These are phyloP conservation scores for Poa pratensis DNA, from an alignment of 176 grass and related monocot species.

Conservation along the genomic window DNA sequence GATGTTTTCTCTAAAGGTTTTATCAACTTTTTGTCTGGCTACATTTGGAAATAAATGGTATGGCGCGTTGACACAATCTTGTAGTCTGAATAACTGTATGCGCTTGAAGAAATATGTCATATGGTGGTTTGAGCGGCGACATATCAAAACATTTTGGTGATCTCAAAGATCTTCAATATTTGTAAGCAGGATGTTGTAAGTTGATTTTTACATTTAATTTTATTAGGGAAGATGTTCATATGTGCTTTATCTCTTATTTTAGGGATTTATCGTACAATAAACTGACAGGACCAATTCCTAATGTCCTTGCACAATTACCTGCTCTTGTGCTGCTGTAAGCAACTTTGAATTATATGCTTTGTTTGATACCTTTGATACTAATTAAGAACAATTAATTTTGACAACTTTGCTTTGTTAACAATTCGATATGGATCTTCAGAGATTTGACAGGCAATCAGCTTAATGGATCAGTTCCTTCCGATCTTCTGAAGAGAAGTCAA, in stretches of 20 bases:
- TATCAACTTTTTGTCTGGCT: no score
- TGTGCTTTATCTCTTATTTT: background rate
- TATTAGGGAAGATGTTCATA: background rate
- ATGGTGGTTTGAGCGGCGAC: background rate
- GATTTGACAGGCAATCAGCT: constrained; percentile 58
- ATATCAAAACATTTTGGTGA: background rate
- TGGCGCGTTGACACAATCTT: no score
- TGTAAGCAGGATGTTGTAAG: background rate
- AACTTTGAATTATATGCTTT: background rate
- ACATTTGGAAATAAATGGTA: no score
- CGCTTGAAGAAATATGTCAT: background rate
- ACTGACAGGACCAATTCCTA: background rate
- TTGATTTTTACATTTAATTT: background rate
- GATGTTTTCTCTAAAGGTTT: no score
- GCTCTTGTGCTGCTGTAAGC: background rate
- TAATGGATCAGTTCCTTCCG: constrained; percentile 50
- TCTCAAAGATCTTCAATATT: background rate
- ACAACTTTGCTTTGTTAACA: background rate
- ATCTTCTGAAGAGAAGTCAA: constrained; percentile 44
- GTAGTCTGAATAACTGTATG: background rate
- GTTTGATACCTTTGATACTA: background rate
- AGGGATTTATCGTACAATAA: constrained; percentile 11
- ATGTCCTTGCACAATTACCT: background rate
- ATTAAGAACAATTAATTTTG: background rate
- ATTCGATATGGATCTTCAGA: constrained; percentile 4